Evolutionary conservation across 2,329 filamentous ascomycete species (phyloP).

Genomic region (Cryoendolithus antarcticus): DNA sequence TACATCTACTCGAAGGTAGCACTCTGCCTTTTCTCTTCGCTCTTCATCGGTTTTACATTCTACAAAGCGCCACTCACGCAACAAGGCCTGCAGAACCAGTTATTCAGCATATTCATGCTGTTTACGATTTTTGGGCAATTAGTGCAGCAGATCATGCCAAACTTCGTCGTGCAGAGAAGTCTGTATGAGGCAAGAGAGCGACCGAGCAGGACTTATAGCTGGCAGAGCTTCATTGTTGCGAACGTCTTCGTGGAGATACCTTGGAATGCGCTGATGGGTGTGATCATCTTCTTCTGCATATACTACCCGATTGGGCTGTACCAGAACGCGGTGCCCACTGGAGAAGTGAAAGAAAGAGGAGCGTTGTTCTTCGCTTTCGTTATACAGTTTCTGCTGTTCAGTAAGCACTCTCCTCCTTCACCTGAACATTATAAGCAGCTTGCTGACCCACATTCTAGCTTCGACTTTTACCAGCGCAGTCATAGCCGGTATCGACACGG

Average conservation of each 20-base stretch:
- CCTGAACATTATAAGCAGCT: not conserved
- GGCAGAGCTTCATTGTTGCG: conserved; percentile 73
- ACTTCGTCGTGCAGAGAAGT: conserved; percentile 69
- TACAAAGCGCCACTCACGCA: conserved; percentile 58
- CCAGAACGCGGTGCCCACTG: conserved; percentile 51
- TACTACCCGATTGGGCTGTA: conserved; percentile 79
- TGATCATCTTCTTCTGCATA: conserved; percentile 68
- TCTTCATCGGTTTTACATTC: conserved; percentile 80
- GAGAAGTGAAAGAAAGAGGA: conserved; percentile 54
- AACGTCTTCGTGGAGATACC: conserved; percentile 77
- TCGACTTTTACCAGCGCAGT: conserved; percentile 70
- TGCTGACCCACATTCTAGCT: conserved; percentile 16
- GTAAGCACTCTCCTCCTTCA: conserved; percentile 35
- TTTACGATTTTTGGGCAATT: conserved; percentile 69
- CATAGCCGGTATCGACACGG: conserved; percentile 62
- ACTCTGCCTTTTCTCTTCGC: conserved; percentile 51
- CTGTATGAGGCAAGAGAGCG: conserved; percentile 78
- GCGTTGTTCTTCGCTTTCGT: conserved; percentile 69
- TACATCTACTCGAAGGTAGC: conserved; percentile 77
- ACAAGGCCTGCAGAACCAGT: conserved; percentile 73
- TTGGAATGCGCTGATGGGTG: conserved; percentile 65
- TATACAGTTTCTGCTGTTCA: conserved; percentile 54
- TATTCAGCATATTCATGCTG: conserved; percentile 78
- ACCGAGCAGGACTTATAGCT: conserved; percentile 72
- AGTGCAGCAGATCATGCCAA: conserved; percentile 71